These are phyloP conservation scores for Thalassiosira hispida DNA, from an alignment of 352 stramenopile species.

Conservation along the genomic window DNA sequence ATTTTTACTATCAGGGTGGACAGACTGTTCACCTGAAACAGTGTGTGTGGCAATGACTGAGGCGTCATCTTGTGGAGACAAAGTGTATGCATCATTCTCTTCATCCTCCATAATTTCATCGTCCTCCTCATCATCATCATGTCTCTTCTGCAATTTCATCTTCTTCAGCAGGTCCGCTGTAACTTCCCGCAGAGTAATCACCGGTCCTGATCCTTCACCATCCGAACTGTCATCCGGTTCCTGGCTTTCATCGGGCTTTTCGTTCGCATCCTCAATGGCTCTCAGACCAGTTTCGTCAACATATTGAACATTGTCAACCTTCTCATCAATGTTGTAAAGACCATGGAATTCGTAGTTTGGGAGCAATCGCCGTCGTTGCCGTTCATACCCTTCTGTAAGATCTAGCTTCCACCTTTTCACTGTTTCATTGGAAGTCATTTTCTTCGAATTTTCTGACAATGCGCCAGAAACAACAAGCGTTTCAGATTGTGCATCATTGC, in stretches of 20 bases:
- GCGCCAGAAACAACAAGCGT: conserved; percentile 13
- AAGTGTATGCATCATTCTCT: conserved; percentile 45
- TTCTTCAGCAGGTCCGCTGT: conserved; percentile 83
- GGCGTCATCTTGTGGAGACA: conserved; percentile 32
- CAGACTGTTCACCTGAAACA: conserved; percentile 41
- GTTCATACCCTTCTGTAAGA: conserved; percentile 83
- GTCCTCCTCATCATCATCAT: conserved; percentile 72
- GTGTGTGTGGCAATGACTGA: conserved; percentile 39
- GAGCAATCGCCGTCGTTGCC: conserved; percentile 76
- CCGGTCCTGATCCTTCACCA: conserved; percentile 12
- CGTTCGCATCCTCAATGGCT: conserved; percentile 37
- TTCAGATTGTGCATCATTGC: conserved; percentile 17
- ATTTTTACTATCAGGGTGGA: conserved; percentile 35
- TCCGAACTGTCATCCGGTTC: conserved; percentile 10
- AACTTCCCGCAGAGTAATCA: conserved; percentile 57
- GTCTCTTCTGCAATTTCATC: conserved; percentile 72
- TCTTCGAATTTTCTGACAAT: neutral
- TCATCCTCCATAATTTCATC: conserved; percentile 67
- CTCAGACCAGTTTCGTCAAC: conserved; percentile 46
- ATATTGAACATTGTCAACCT: conserved; percentile 65
- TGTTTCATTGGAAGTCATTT: conserved; percentile 38
- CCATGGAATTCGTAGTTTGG: conserved; percentile 87
- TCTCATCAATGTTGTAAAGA: conserved; percentile 86
- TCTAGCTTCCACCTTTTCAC: conserved; percentile 84
- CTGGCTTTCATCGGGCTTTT: conserved; percentile 18